Base-by-base conservation (phyloP, 306 rosid species). In the Rubus parviflorus region DNA sequence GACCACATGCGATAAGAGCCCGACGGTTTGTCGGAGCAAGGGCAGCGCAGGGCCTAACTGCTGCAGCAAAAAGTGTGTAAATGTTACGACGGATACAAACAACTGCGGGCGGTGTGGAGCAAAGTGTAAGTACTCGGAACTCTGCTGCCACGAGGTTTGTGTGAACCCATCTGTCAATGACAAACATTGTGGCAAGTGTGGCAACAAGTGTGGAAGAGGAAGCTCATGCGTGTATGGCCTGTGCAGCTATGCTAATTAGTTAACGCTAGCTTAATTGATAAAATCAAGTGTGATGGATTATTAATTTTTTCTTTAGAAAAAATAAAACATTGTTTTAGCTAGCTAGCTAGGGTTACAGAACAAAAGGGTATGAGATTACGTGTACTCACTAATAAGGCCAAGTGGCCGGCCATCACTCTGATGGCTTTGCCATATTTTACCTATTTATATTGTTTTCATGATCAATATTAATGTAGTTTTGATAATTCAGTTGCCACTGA, bases 171-270 rank as follows among this genome's bases (percentile, higher is more conserved):
- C 30, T 20, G 62, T 56, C 35, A 56, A 56, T 56, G 13, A 14
- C 62, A n/a, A 56, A 20, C 35, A 56, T 20, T 56, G 62, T 56
- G 62, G 62, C 35, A 56, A 56, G 62, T 56, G 62, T 35, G 62
- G 62, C 30, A 56, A 9, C 62, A 56, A 56, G 62, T 56, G 62
- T 56, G 62, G 37, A 22, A 56, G 20, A 20, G 62, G 62, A 56
- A 56, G 62, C 30, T 56, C 62, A 56, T 56, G 62, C 30, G 6
- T 9, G 62, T 20, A 20, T 56, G 62, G 62, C 15, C 25, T 56
- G 62, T 56, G 62, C 30, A 56, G 62, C 62, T 56, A 56, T 11
- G 62, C 35, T 9, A 56, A 56, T 56, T 56, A 56, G 62, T 20
- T 56, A 8, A 2, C 35, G 6, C 62, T n/a, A 9, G 62, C 62